Conservation (phyloP, 805 yeast species). For the Metschnikowia reukaufii region DNA sequence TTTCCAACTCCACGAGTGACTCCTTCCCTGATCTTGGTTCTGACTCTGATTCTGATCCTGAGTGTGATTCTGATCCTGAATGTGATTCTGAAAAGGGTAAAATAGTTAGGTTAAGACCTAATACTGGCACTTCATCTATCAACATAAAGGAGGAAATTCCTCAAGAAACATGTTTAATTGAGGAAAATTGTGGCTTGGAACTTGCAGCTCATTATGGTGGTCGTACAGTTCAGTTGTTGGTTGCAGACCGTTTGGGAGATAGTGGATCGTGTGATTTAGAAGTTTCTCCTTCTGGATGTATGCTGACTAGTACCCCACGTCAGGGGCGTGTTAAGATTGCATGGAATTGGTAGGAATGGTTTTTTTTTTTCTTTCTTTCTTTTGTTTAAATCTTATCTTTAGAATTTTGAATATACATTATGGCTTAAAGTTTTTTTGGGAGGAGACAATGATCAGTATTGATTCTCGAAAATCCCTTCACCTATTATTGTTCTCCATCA, state of each 20-base stretch:
- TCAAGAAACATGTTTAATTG: no score
- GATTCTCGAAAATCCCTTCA: no score
- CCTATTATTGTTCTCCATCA: no score
- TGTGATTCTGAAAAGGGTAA: not conserved
- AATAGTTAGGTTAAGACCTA: not conserved
- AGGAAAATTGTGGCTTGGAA: slow-evolving; percentile 53
- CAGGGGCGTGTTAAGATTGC: slow-evolving; percentile 55
- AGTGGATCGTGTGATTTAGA: slow-evolving; percentile 46
- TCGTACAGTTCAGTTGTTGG: slow-evolving; percentile 55
- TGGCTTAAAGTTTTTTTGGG: no score
- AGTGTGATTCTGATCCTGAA: not conserved
- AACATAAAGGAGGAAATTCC: no score
- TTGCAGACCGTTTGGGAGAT: slow-evolving; percentile 59
- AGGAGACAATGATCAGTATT: no score
- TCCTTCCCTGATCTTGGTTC: not conserved
- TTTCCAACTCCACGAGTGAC: not conserved
- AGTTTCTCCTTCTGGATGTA: slow-evolving; percentile 53
- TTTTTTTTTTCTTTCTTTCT: no score
- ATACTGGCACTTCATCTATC: no score
- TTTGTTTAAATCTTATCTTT: no score
- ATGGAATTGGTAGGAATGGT: slow-evolving; percentile 40
- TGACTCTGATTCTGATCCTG: not conserved
- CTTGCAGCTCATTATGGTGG: slow-evolving; percentile 48
- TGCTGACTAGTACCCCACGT: slow-evolving; percentile 45
- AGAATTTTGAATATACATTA: no score